A percentile compares a stretch with the other conserved stretches of the same genome.
These are phyloP conservation scores for Paecilomyces sp. DNA, from an alignment of 2,329 filamentous ascomycete genomes.

Conservation along the genomic window DNA sequence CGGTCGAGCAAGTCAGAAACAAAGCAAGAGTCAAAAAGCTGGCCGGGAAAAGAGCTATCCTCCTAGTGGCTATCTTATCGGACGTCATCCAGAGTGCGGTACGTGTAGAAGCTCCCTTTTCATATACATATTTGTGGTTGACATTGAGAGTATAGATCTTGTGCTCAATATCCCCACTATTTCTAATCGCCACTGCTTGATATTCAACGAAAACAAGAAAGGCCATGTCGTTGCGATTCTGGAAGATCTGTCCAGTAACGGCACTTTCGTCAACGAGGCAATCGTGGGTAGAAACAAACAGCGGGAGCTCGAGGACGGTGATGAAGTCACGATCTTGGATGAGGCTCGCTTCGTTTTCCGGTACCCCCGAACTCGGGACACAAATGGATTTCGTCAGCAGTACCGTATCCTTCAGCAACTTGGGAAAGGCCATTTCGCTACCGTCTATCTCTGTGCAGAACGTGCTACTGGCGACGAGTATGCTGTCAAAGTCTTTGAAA, in stretches of 20 bases:
- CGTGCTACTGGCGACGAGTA: constrained; percentile 73
- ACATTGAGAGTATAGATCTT: constrained; percentile 49
- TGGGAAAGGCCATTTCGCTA: constrained; percentile 91
- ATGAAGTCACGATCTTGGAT: constrained; percentile 82
- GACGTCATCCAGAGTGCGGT: constrained; percentile 91
- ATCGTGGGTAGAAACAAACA: constrained; percentile 87
- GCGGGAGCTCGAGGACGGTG: constrained; percentile 77
- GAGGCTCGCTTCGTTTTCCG: constrained; percentile 85
- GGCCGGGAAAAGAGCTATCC: constrained; percentile 50
- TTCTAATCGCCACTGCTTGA: constrained; percentile 65
- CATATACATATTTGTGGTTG: background rate
- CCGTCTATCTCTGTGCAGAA: constrained; percentile 86
- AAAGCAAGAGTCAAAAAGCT: constrained; percentile 50
- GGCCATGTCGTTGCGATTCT: constrained; percentile 62
- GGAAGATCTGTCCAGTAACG: constrained; percentile 92
- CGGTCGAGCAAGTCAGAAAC: constrained; percentile 38
- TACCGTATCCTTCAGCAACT: constrained; percentile 79
- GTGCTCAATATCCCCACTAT: constrained; percentile 70
- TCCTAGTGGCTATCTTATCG: constrained; percentile 82
- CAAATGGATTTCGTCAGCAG: constrained; percentile 75
- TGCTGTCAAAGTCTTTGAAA: constrained; percentile 93
- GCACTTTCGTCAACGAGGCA: constrained; percentile 90
- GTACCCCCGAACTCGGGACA: constrained; percentile 69
- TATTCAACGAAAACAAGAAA: constrained; percentile 50
- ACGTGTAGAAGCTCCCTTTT: constrained; percentile 33